Evolutionary conservation across 768 basidiomycete species (phyloP).

Genomic region (Mycena latifolia): DNA sequence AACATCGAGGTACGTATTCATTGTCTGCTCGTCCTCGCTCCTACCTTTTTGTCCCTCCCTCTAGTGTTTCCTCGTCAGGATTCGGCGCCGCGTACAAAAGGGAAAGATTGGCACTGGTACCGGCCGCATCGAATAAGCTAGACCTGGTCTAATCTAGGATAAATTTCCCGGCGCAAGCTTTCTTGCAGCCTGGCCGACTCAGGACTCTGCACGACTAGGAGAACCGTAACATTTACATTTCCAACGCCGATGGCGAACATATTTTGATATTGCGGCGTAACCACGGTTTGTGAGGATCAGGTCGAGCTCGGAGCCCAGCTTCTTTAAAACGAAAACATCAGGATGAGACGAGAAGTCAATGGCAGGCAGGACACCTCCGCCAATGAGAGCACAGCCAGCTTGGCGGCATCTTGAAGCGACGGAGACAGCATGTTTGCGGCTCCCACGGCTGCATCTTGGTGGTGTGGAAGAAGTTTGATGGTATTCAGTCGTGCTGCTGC

Average conservation of each 20-base stretch:
- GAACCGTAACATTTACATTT: conserved; percentile 1
- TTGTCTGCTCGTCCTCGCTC: too few species aligned
- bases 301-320: conserved; percentile 10
- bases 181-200: conserved; percentile 1
- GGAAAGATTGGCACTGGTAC: background rate
- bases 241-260: conserved; percentile 4
- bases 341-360: too few species aligned
- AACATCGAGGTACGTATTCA: too few species aligned
- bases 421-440: background rate
- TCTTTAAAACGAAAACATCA: conserved; percentile 2
- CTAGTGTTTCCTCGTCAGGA: too few species aligned
- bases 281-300: conserved; percentile 6
- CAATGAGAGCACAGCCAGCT: too few species aligned
- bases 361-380: too few species aligned
- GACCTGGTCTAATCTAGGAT: background rate
- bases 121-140: background rate
- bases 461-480: conserved; percentile 15
- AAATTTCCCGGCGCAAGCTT: conserved; percentile 1
- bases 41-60: too few species aligned
- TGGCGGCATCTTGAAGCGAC: too few species aligned
- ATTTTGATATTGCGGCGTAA: conserved; percentile 2
- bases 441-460: conserved; percentile 10
- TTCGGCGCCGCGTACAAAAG: too few species aligned
- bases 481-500: too few species aligned
- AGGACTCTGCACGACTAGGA: background rate